Evolutionary conservation across 805 yeast species (phyloP), one percentile per base, ranked within the genome.

Genomic region (Saccharomycopsis guyanensis): DNA sequence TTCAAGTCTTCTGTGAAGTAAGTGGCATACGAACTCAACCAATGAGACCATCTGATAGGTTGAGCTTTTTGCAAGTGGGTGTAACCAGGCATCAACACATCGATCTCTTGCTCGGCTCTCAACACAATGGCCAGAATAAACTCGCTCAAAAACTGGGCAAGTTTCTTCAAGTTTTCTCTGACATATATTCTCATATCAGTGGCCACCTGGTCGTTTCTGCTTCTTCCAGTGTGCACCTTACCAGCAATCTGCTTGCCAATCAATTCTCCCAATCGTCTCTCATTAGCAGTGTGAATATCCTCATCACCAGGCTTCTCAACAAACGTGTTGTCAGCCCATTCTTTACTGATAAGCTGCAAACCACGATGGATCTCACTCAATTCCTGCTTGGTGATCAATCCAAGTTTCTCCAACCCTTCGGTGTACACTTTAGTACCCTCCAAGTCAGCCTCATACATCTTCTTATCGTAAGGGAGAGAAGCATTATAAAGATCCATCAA

Each of bases 41-140:
- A 91, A 64, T 93, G 99, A 1, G 97, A 73, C 99, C 99, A 93
- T 68, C 99, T 79, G 60, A 93, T 93, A n/a, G 99, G 99, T 68
- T 89, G 99, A 1, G 97, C 97, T 64, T 96, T 84, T 72, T 93
- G 98, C 62, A 93, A 71, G 69, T 93, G 99, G 12, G 99, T 93
- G 70, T 93, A 93, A 38, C 99, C 99, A 8, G 99, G 99, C 97
- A 93, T 93, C 60, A 93, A 73, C 16, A 83, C 84, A 57, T 84
- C 95, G 50, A 93, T 85, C 67, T 93, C 99, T 29, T 72, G 62
- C 58, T 78, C 82, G 3, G 95, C 96, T 60, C 99, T 78, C 47
- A 71, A 71, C 37, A 79, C 59, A 55, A 93, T 74, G 16, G 81
- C 81, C 51, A 68, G 62, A 60, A 91, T 82, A 50, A 91, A 74